These are phyloP conservation scores for Solanum paucissectum DNA, from an alignment of 257 asterid genomes.

Conservation along the genomic window DNA sequence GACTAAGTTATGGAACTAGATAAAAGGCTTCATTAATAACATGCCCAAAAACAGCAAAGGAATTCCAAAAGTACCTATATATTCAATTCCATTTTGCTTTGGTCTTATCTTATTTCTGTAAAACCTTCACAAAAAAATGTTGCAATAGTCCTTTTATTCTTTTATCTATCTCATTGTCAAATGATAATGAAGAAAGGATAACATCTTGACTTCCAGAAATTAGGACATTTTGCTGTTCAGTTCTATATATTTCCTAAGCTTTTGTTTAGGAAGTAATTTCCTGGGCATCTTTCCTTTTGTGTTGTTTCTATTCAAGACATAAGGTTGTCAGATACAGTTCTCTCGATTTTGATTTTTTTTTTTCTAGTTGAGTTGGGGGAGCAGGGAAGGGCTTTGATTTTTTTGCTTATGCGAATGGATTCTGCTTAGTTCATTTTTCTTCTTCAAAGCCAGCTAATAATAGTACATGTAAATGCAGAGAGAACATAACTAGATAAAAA, in stretches of 20 bases:
- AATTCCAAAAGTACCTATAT: neutral
- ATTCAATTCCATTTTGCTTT: neutral
- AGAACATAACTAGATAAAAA: neutral
- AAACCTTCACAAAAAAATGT: neutral
- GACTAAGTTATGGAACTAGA: neutral
- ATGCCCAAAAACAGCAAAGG: neutral
- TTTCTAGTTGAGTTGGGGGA: neutral
- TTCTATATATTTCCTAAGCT: neutral
- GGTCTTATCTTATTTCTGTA: neutral
- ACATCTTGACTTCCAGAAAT: neutral
- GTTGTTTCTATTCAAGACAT: neutral
- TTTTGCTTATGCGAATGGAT: neutral
- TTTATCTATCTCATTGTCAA: neutral
- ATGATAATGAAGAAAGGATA: neutral
- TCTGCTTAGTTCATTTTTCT: neutral
- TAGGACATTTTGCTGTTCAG: neutral
- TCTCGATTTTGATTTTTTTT: neutral
- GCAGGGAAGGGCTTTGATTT: neutral
- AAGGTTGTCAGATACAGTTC: neutral
- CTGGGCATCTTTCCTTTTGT: neutral
- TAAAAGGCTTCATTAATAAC: neutral
- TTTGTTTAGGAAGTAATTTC: neutral
- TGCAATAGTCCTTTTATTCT: neutral
- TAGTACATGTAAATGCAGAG: neutral
- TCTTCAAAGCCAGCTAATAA: neutral